Conservation (phyloP, 2,329 filamentous ascomycete genomes). For the Rutstroemia sp. region DNA sequence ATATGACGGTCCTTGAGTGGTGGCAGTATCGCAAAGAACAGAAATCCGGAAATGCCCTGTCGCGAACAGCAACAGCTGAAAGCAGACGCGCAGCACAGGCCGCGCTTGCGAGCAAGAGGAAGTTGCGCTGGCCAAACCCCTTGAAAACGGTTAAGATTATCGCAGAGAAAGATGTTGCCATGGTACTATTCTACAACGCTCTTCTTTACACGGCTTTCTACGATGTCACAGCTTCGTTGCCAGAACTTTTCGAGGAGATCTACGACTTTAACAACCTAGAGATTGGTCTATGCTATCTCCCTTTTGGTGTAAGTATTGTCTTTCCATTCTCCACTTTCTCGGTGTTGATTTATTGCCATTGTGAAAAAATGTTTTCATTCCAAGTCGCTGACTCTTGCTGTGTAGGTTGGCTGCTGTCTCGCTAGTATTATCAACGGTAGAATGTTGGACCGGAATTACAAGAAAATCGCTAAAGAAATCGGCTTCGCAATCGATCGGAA, state of each 20-base stretch:
- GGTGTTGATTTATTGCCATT: too few species aligned
- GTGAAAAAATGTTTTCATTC: too few species aligned
- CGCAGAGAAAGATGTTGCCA: slow-evolving; percentile 49
- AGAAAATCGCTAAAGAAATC: slow-evolving; percentile 53
- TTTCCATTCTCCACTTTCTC: too few species aligned
- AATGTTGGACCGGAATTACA: slow-evolving; percentile 60
- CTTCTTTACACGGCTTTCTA: slow-evolving; percentile 51
- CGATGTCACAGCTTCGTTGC: slow-evolving; percentile 42
- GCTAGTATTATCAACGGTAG: slow-evolving; percentile 49
- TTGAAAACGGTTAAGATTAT: slow-evolving; percentile 46
- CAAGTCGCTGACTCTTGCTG: too few species aligned
- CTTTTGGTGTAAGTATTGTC: slow-evolving; percentile 33
- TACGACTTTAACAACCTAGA: slow-evolving; percentile 29
- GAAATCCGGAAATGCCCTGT: slow-evolving; percentile 20
- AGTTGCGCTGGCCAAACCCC: slow-evolving; percentile 49
- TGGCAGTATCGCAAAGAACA: slow-evolving; percentile 19
- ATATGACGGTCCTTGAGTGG: slow-evolving; percentile 48
- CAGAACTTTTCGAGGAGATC: slow-evolving; percentile 36
- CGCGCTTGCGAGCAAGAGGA: slow-evolving; percentile 32
- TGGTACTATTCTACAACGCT: slow-evolving; percentile 45
- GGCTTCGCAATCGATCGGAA: slow-evolving; percentile 54
- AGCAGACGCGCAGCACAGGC: slow-evolving; percentile 28
- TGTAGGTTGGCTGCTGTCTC: slow-evolving; percentile 35
- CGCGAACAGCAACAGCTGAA: slow-evolving; percentile 28
- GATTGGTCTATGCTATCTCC: slow-evolving; percentile 31